Conservation (phyloP, 2,329 filamentous ascomycete genomes). For the Aspergillus pseudoterreus region DNA sequence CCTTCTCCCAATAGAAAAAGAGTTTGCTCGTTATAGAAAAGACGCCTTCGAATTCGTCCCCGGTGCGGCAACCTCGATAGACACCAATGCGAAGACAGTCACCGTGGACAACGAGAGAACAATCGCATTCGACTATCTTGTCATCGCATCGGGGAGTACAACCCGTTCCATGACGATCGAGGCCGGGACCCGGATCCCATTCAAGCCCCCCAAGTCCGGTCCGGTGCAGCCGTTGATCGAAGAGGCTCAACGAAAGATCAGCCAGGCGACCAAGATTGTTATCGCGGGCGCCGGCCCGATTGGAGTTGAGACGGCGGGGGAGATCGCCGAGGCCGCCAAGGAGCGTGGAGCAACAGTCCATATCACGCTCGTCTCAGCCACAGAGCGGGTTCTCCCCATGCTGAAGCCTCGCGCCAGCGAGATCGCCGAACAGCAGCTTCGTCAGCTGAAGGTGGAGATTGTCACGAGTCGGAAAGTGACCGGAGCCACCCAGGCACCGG, state of each 20-base stretch:
- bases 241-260: constrained; percentile 33
- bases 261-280: constrained; percentile 41
- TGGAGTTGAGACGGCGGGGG: constrained; percentile 49
- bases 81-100: constrained; percentile 43
- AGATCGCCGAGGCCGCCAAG: constrained; percentile 41
- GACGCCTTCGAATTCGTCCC: constrained; percentile 48
- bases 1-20: constrained; percentile 47
- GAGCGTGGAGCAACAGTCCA: constrained; percentile 32
- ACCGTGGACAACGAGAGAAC: constrained; percentile 26
- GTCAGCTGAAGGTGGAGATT: constrained; percentile 46
- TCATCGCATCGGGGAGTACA: constrained; percentile 54
- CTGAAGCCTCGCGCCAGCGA: constrained; percentile 29
- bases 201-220: constrained; percentile 42
- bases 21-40: constrained; percentile 51
- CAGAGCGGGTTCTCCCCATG: constrained; percentile 23
- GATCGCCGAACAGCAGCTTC: constrained; percentile 45
- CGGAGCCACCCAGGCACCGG: constrained; percentile 23
- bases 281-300: constrained; percentile 49
- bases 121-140: constrained; percentile 51
- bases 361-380: constrained; percentile 38
- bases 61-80: constrained; percentile 48
- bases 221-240: constrained; percentile 28
- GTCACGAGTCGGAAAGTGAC: constrained; percentile 30
- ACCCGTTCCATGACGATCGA: constrained; percentile 37
- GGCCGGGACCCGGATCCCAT: constrained; percentile 32